Conservation (phyloP, 257 asterid genomes). For the Handroanthus guayacan region DNA sequence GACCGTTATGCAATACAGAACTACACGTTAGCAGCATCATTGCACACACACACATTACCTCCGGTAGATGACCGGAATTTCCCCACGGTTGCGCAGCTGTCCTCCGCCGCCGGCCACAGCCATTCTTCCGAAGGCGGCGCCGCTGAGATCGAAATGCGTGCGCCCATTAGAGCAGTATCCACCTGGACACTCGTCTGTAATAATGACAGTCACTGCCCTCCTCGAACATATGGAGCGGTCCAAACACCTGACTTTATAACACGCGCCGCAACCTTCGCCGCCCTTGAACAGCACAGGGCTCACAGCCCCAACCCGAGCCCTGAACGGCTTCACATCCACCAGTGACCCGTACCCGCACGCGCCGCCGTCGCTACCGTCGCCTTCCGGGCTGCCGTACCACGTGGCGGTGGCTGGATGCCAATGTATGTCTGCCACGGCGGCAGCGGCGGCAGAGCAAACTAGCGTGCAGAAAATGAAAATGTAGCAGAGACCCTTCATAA, state of each 20-base stretch:
- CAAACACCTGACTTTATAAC: constrained; percentile 83
- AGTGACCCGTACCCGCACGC: constrained; percentile 95
- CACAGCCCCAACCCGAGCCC: constrained; percentile 96
- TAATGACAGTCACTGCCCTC: constrained; percentile 89
- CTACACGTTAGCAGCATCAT: background rate
- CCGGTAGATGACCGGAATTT: constrained; percentile 72
- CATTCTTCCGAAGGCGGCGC: constrained; percentile 95
- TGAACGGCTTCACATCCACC: constrained; percentile 93
- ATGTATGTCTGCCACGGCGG: constrained; percentile 44
- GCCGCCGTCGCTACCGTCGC: constrained; percentile 98
- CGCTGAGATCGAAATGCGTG: constrained; percentile 89
- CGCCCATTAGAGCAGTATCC: constrained; percentile 73
- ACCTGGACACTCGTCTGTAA: constrained; percentile 96
- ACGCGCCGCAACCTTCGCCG: constrained; percentile 98
- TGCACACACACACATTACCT: constrained; percentile 49
- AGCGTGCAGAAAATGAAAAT: constrained; percentile 37
- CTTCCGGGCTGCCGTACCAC: constrained; percentile 98
- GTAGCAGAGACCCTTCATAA: constrained; percentile 40
- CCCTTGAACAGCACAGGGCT: constrained; percentile 87
- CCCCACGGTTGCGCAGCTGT: constrained; percentile 88
- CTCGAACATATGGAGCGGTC: constrained; percentile 88
- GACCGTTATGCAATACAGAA: constrained; percentile 49
- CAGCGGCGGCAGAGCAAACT: constrained; percentile 40
- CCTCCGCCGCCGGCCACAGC: constrained; percentile 79
- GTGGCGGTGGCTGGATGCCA: constrained; percentile 95